A percentile compares a stretch with the other conserved stretches of the same genome.
Conservation (phyloP, 1,139 yeast species). For the Scheffersomyces cryptocercus region DNA sequence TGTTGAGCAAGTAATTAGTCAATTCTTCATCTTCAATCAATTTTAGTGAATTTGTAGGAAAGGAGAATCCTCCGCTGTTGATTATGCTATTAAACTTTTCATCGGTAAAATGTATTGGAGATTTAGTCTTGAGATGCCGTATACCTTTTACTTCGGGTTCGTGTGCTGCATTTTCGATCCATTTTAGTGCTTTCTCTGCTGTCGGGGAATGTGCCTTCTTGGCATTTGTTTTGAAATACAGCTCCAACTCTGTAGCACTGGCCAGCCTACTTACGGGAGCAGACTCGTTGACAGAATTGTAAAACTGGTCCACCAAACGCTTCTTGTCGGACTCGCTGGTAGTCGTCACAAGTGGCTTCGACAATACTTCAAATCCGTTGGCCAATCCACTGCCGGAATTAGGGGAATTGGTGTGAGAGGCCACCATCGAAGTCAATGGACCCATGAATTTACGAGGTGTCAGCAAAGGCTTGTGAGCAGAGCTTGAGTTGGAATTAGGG, state of each 20-base stretch:
- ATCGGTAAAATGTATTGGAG: conserved; percentile 4
- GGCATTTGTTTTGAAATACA: not conserved
- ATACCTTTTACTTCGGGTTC: not conserved
- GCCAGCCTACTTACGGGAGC: conserved; percentile 9
- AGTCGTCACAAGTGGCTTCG: not conserved
- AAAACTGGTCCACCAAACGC: conserved; percentile 45
- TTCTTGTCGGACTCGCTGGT: conserved; percentile 22
- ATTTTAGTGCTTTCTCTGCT: conserved; percentile 3
- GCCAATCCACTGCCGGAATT: too few species aligned
- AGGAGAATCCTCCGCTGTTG: conserved; percentile 26
- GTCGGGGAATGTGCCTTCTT: conserved; percentile 1
- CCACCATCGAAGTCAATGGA: not conserved
- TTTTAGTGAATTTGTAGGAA: conserved; percentile 9
- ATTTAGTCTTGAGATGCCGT: not conserved
- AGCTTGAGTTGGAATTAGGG: conserved; percentile 1
- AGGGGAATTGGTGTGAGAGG: not conserved
- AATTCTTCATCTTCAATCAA: conserved; percentile 27
- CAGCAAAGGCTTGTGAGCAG: not conserved
- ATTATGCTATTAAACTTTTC: conserved; percentile 18
- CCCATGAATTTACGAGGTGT: not conserved
- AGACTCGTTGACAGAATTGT: conserved; percentile 20
- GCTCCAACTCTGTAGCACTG: conserved; percentile 9
- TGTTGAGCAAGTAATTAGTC: conserved; percentile 32
- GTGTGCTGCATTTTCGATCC: not conserved
- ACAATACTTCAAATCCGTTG: not conserved